Percentiles rank a stretch among this genome's conserved stretches.
Evolutionary conservation across 805 yeast genomes (phyloP).

Genomic region (Wickerhamiella musiphila): DNA sequence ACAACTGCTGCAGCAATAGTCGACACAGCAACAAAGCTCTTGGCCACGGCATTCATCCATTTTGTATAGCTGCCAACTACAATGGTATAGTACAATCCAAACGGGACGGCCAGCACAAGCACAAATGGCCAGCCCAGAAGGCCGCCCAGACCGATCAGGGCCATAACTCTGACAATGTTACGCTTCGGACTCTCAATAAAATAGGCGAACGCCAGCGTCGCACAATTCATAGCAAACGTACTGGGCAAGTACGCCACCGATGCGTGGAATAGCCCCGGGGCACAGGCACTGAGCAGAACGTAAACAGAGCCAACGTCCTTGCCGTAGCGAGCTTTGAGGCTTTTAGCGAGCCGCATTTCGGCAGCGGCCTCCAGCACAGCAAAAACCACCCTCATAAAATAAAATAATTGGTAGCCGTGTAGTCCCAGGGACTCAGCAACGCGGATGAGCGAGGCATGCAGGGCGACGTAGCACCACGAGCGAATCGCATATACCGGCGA

Average conservation of each 20-base stretch:
- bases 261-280: slow-evolving; percentile 82
- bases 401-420: slow-evolving; percentile 26
- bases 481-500: slow-evolving; percentile 79
- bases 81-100: slow-evolving; percentile 25
- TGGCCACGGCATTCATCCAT: slow-evolving; percentile 5
- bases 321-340: slow-evolving; percentile 25
- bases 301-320: slow-evolving; percentile 36
- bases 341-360: slow-evolving; percentile 35
- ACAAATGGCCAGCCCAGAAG: slow-evolving; percentile 87
- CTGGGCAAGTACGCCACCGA: slow-evolving; percentile 76
- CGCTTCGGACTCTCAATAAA: slow-evolving; percentile 5
- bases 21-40: slow-evolving; percentile 1
- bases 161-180: slow-evolving; percentile 11
- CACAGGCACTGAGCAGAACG: slow-evolving; percentile 37
- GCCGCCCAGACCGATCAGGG: slow-evolving; percentile 47
- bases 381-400: slow-evolving; percentile 31
- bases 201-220: slow-evolving; percentile 16
- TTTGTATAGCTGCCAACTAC: slow-evolving; percentile 11
- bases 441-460: slow-evolving; percentile 20
- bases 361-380: slow-evolving; percentile 27
- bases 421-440: slow-evolving; percentile 11
- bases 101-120: slow-evolving; percentile 44
- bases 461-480: slow-evolving; percentile 63
- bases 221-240: slow-evolving; percentile 44
- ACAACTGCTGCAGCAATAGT: slow-evolving; percentile 16